A percentile compares a stretch with the other conserved stretches of the same genome.
phyloP scores from a whole-genome alignment of 2,329 filamentous ascomycete genomes.

The Fusarium paranaense region DNA sequence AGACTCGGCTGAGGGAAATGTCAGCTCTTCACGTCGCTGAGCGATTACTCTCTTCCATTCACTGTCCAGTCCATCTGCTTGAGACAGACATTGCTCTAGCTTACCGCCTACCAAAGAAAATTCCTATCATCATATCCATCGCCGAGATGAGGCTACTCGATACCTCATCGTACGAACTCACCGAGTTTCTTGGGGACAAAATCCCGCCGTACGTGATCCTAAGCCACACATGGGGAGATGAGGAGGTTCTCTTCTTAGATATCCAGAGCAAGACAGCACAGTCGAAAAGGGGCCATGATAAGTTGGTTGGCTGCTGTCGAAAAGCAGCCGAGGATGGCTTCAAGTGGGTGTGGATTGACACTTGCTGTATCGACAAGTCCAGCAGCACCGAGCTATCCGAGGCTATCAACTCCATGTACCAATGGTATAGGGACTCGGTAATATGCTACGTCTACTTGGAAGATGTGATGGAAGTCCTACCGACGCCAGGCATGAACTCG shows the following conservation, averaged over 20 bases:
- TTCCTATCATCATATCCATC: not conserved
- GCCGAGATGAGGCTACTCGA: not conserved
- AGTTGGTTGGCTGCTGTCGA: not conserved
- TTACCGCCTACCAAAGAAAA: not conserved
- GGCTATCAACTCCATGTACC: not conserved
- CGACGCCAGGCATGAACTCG: accelerated
- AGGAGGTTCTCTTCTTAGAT: not conserved
- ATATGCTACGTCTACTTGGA: slow-evolving; percentile 20
- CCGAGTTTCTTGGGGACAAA: not conserved
- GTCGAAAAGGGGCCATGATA: not conserved
- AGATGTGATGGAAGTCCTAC: not conserved
- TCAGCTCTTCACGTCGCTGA: not conserved
- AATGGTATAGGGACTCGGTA: slow-evolving; percentile 14
- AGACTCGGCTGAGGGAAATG: not conserved
- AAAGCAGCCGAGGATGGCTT: not conserved
- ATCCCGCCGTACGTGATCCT: not conserved
- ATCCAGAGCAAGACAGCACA: not conserved
- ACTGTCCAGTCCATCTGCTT: not conserved
- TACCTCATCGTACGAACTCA: not conserved
- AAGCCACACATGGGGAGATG: not conserved
- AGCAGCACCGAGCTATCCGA: slow-evolving; percentile 22
- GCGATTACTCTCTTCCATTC: not conserved
- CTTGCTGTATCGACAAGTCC: slow-evolving; percentile 27
- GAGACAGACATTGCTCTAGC: too few species aligned
- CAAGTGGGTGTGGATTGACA: slow-evolving; percentile 8